Evolutionary conservation across 352 stramenopile genomes (phyloP).

Genomic region (Pythium apleroticum): DNA sequence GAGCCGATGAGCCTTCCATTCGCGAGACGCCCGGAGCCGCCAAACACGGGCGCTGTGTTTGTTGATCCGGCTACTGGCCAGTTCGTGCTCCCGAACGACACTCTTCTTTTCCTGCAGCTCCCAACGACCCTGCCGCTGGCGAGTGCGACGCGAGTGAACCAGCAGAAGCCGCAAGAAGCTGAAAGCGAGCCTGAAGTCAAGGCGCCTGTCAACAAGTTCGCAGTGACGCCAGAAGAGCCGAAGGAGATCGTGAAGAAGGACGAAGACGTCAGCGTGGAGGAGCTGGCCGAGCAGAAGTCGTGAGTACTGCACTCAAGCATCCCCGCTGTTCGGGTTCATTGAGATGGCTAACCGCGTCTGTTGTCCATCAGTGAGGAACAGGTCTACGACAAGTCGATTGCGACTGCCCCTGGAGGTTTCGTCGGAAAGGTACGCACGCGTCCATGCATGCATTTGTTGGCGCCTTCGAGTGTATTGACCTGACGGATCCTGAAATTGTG

Average conservation of each 20-base stretch:
- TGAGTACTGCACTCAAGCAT: slow-evolving; percentile 8
- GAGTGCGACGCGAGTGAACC: slow-evolving; percentile 39
- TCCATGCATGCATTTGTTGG: too few relatives aligned
- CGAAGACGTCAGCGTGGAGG: slow-evolving; percentile 24
- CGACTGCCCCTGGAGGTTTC: slow-evolving; percentile 68
- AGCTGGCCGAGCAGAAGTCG: slow-evolving; percentile 25
- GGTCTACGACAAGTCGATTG: slow-evolving; percentile 69
- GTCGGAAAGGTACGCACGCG: slow-evolving; percentile 80
- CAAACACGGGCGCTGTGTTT: slow-evolving; percentile 65
- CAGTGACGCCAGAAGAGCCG: slow-evolving; percentile 16
- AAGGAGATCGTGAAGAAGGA: slow-evolving; percentile 29
- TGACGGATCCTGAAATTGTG: too few relatives aligned
- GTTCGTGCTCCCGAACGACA: slow-evolving; percentile 57
- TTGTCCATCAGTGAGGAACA: slow-evolving; percentile 41
- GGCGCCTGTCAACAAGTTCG: slow-evolving; percentile 29
- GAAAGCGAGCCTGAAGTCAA: slow-evolving; percentile 30
- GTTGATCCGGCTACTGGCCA: slow-evolving; percentile 50
- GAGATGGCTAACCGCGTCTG: background rate
- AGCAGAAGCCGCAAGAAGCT: slow-evolving; percentile 13
- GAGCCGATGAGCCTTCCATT: slow-evolving; percentile 82
- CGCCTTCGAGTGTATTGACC: too few relatives aligned
- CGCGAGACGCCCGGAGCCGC: slow-evolving; percentile 58
- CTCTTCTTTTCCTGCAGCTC: slow-evolving; percentile 82
- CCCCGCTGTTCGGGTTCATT: background rate
- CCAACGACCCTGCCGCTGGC: slow-evolving; percentile 79